Conservation (phyloP, 1,139 yeast genomes). For the Zygoascus hellenicus region DNA sequence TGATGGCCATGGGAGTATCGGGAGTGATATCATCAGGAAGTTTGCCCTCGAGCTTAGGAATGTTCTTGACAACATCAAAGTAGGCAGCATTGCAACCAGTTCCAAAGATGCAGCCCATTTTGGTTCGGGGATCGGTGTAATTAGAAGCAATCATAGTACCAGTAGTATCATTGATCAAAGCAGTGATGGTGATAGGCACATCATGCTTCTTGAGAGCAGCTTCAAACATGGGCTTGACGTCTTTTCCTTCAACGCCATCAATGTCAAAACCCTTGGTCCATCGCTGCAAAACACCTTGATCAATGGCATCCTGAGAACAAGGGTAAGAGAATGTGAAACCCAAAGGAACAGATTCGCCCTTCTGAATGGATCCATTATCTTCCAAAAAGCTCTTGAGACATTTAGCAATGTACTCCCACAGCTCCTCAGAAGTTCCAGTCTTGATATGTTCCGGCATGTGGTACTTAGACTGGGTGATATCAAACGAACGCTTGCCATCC, state of each 20-base stretch:
- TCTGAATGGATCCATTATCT: constrained; percentile 51
- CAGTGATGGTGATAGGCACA: constrained; percentile 81
- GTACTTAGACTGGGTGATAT: constrained; percentile 77
- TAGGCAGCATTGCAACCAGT: constrained; percentile 98
- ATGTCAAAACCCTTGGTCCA: constrained; percentile 99
- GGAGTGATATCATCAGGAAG: constrained; percentile 56
- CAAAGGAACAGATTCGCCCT: constrained; percentile 47
- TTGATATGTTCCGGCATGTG: constrained; percentile 65
- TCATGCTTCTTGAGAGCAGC: constrained; percentile 55
- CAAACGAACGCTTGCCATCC: constrained; percentile 73
- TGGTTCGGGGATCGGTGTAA: constrained; percentile 82
- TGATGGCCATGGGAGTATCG: constrained; percentile 83
- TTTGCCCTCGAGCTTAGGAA: constrained; percentile 78
- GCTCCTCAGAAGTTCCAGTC: constrained; percentile 68
- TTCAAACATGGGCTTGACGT: constrained; percentile 89
- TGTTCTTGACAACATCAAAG: constrained; percentile 66
- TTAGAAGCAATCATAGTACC: constrained; percentile 96
- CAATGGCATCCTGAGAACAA: constrained; percentile 75
- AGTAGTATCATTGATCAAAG: constrained; percentile 93
- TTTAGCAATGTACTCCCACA: constrained; percentile 83
- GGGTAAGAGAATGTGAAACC: constrained; percentile 98
- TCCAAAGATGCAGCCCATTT: constrained; percentile 95
- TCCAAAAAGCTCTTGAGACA: constrained; percentile 59
- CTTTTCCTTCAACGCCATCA: constrained; percentile 87
- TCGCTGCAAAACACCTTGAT: constrained; percentile 81